A percentile compares a stretch with the other conserved stretches of the same genome.
These are phyloP conservation scores for Trichoderma cornu-damae DNA, from an alignment of 2,329 filamentous ascomycete genomes.

Conservation along the genomic window DNA sequence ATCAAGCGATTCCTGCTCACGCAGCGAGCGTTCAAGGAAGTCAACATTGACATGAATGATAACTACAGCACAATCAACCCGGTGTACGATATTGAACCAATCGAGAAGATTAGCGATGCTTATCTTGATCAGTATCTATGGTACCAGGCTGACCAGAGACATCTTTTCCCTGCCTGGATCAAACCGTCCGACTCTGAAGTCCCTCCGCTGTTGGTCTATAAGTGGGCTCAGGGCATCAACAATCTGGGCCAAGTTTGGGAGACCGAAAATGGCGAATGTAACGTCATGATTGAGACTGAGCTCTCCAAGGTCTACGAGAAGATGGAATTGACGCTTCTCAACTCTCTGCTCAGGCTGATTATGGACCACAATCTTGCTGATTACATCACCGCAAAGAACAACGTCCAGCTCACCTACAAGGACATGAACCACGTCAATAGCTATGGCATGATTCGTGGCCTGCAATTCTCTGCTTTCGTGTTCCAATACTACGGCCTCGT, in stretches of 20 bases:
- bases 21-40: conserved; percentile 97
- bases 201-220: conserved; percentile 88
- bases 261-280: conserved; percentile 88
- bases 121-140: conserved; percentile 98
- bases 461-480: conserved; percentile 97
- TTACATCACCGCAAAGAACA: conserved; percentile 99
- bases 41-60: conserved; percentile 99
- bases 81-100: conserved; percentile 97
- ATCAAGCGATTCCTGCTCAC: conserved; percentile 98
- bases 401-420: conserved; percentile 98
- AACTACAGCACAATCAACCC: conserved; percentile 99
- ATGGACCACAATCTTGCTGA: conserved; percentile 99
- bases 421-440: conserved; percentile 99
- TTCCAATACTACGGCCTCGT: conserved; percentile 99
- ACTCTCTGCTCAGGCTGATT: conserved; percentile 85
- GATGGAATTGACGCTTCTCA: conserved; percentile 92
- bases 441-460: conserved; percentile 94
- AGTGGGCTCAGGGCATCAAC: conserved; percentile 99
- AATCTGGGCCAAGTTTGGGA: conserved; percentile 96
- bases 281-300: conserved; percentile 97
- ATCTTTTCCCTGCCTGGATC: conserved; percentile 97
- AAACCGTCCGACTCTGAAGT: conserved; percentile 98
- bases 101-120: conserved; percentile 98
- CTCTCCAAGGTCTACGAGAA: conserved; percentile 99
- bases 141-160: conserved; percentile 97